phyloP scores from a whole-genome alignment of 495 filamentous ascomycete species.

The Podospora comata region DNA sequence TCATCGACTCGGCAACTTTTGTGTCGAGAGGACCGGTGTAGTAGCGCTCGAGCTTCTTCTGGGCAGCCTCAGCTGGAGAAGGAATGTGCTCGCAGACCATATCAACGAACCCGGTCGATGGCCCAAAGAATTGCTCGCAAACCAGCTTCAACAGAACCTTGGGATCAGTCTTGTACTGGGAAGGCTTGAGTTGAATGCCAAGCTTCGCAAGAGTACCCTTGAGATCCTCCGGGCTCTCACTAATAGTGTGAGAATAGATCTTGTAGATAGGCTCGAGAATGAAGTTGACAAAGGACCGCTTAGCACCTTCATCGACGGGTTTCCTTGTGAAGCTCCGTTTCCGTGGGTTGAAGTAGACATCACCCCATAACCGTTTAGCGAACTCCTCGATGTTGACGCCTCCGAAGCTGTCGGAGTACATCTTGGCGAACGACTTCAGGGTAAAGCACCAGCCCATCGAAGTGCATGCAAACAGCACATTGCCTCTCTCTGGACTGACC shows the following conservation, averaged over 20 bases:
- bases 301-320: conserved; percentile 72
- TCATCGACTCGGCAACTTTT: conserved; percentile 75
- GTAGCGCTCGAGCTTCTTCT: conserved; percentile 72
- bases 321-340: conserved; percentile 90
- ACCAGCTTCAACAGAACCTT: conserved; percentile 85
- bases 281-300: conserved; percentile 89
- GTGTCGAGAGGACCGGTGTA: conserved; percentile 96
- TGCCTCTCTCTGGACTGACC: conserved; percentile 93
- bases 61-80: conserved; percentile 76
- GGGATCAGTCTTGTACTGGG: conserved; percentile 84
- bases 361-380: conserved; percentile 81
- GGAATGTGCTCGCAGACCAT: conserved; percentile 91
- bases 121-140: conserved; percentile 90
- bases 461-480: conserved; percentile 90
- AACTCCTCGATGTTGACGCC: conserved; percentile 78
- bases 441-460: conserved; percentile 97
- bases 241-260: conserved; percentile 92
- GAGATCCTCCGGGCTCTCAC: conserved; percentile 82
- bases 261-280: conserved; percentile 97
- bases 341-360: conserved; percentile 90
- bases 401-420: conserved; percentile 89
- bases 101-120: conserved; percentile 86
- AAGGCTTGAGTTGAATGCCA: conserved; percentile 83
- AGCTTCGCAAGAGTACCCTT: conserved; percentile 75
- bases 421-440: conserved; percentile 84